Percentiles rank a stretch among this genome's conserved stretches.
phyloP scores from a whole-genome alignment of 2,329 filamentous ascomycete genomes.

The Phoma sp. region DNA sequence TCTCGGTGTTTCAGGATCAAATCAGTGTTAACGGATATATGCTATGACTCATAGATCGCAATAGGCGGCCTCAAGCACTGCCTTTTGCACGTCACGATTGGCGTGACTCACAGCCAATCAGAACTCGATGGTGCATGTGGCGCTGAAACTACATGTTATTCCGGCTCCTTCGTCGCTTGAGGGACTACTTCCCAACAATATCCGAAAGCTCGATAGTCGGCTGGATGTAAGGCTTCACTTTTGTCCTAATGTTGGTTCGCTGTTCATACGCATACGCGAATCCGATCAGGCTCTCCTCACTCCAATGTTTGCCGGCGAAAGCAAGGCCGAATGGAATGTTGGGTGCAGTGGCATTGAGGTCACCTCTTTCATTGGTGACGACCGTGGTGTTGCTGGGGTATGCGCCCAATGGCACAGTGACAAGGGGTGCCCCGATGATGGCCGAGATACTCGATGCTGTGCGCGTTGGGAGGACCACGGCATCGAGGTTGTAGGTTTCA shows the following conservation, averaged over 20 bases:
- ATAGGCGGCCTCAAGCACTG: background rate
- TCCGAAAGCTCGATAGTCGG: slow-evolving; percentile 58
- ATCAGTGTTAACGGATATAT: background rate
- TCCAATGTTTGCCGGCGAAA: slow-evolving; percentile 68
- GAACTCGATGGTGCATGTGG: too few relatives aligned
- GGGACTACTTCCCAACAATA: slow-evolving; percentile 41
- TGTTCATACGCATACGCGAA: slow-evolving; percentile 75
- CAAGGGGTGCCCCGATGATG: slow-evolving; percentile 65
- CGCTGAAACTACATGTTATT: too few relatives aligned
- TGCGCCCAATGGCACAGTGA: slow-evolving; percentile 69
- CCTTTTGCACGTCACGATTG: background rate
- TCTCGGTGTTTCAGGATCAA: background rate
- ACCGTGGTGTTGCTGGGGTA: slow-evolving; percentile 60
- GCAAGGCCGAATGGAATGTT: slow-evolving; percentile 68
- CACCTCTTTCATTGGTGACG: slow-evolving; percentile 54
- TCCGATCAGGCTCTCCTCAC: slow-evolving; percentile 68
- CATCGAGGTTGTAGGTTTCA: slow-evolving; percentile 64
- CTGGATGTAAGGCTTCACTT: slow-evolving; percentile 58
- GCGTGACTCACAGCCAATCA: background rate
- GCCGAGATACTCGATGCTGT: slow-evolving; percentile 59
- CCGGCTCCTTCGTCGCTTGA: background rate
- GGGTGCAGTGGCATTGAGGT: slow-evolving; percentile 62
- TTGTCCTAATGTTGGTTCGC: slow-evolving; percentile 58
- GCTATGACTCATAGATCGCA: background rate
- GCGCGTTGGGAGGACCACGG: slow-evolving; percentile 66